Evolutionary conservation across 768 basidiomycete genomes (phyloP).

Genomic region (Lepiota brunneoincarnata): DNA sequence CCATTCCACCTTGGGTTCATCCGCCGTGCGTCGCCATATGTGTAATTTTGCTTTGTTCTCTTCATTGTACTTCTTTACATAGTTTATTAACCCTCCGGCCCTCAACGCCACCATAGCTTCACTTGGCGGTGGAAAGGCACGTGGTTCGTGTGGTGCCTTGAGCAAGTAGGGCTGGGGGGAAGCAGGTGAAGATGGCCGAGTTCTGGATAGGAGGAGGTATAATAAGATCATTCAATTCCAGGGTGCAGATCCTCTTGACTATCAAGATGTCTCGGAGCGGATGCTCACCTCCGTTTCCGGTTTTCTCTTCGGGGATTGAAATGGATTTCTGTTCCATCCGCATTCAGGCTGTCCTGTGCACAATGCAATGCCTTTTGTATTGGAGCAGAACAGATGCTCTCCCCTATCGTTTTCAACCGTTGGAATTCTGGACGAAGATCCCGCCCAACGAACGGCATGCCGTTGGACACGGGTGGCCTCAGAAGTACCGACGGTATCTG

Average conservation of each 20-base stretch:
- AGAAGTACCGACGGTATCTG: slow-evolving; percentile 45
- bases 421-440: slow-evolving; percentile 38
- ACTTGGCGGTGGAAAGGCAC: slow-evolving; percentile 32
- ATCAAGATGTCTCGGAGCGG: slow-evolving; percentile 15
- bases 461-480: slow-evolving; percentile 27
- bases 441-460: slow-evolving; percentile 21
- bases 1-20: slow-evolving; percentile 18
- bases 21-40: slow-evolving; percentile 46
- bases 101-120: slow-evolving; percentile 36
- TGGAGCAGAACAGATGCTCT: slow-evolving; percentile 43
- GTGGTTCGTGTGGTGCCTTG: slow-evolving; percentile 30
- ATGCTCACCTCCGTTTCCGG: slow-evolving; percentile 55
- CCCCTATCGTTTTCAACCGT: slow-evolving; percentile 45
- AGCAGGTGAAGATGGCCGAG: slow-evolving; percentile 51
- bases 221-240: slow-evolving; percentile 5
- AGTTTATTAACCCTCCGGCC: slow-evolving; percentile 45
- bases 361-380: slow-evolving; percentile 57
- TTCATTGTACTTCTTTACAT: slow-evolving; percentile 58
- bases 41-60: slow-evolving; percentile 43
- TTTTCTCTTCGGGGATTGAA: slow-evolving; percentile 43
- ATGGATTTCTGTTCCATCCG: slow-evolving; percentile 49
- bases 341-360: slow-evolving; percentile 53
- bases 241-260: slow-evolving; percentile 1
- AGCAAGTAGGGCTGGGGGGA: slow-evolving; percentile 60
- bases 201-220: slow-evolving; percentile 26